These are phyloP conservation scores for Gloeopeniophorella convolvens DNA, from an alignment of 768 basidiomycete species.

Conservation along the genomic window DNA sequence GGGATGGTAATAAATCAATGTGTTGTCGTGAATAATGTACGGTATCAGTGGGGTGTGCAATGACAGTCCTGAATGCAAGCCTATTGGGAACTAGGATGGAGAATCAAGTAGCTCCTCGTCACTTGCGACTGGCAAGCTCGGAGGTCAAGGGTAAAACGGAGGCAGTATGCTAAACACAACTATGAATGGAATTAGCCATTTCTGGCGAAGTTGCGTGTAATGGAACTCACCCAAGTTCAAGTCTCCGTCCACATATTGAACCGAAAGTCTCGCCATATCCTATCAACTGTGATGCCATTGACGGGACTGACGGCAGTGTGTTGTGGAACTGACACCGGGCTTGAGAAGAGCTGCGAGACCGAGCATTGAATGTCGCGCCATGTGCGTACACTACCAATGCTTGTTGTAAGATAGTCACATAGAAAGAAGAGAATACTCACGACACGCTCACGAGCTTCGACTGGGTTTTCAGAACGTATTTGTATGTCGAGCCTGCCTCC, in stretches of 20 bases:
- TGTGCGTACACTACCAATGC: constrained; percentile 44
- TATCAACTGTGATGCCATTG: constrained; percentile 57
- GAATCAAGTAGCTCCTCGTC: constrained; percentile 10
- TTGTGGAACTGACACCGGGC: constrained; percentile 27
- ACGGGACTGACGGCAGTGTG: constrained; percentile 33
- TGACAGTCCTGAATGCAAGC: constrained; percentile 10
- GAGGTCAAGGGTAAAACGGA: constrained; percentile 1
- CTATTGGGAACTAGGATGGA: constrained; percentile 7
- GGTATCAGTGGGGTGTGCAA: constrained; percentile 15
- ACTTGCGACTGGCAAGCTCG: neutral
- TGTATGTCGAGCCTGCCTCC: constrained; percentile 62
- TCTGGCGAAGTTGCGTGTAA: neutral
- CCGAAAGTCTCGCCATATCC: constrained; percentile 60
- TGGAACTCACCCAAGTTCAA: constrained; percentile 2
- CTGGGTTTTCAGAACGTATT: constrained; percentile 60
- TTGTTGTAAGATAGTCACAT: neutral
- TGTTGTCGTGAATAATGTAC: constrained; percentile 13
- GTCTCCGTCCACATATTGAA: constrained; percentile 47
- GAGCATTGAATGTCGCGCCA: constrained; percentile 61
- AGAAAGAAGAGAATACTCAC: constrained; percentile 34
- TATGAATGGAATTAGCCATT: neutral
- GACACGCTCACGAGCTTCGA: constrained; percentile 64
- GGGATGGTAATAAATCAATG: constrained; percentile 17
- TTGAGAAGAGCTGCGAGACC: constrained; percentile 54
- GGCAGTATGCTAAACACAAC: constrained; percentile 7